Conservation (phyloP, 2,329 filamentous ascomycete species). For the Colletotrichum phormii region DNA sequence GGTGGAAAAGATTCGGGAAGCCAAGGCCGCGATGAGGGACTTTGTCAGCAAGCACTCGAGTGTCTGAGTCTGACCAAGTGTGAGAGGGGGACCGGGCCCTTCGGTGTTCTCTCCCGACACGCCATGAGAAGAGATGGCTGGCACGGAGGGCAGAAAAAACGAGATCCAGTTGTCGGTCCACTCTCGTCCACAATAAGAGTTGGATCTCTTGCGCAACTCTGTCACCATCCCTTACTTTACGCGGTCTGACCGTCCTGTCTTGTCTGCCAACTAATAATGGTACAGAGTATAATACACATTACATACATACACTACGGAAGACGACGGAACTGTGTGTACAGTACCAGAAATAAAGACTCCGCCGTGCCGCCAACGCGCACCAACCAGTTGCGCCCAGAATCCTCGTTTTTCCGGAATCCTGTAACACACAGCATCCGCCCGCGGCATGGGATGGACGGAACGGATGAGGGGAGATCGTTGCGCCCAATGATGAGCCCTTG, state of each 20-base stretch:
- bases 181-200: conserved; percentile 28
- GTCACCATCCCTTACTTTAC: not conserved
- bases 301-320: conserved; percentile 3
- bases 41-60: conserved; percentile 28
- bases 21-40: conserved; percentile 15
- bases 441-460: conserved; percentile 16
- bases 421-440: conserved; percentile 1
- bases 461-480: conserved; percentile 18
- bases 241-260: not conserved
- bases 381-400: conserved; percentile 9
- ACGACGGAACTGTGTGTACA: conserved; percentile 1
- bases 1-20: conserved; percentile 14
- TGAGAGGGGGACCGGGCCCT: conserved; percentile 8
- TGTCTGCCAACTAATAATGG: not conserved
- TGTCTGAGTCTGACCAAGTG: conserved; percentile 11
- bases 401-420: conserved; percentile 8
- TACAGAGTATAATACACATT: not conserved
- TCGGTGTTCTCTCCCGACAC: conserved; percentile 34
- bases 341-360: conserved; percentile 1
- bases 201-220: conserved; percentile 9
- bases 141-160: conserved; percentile 11
- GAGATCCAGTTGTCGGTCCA: conserved; percentile 27
- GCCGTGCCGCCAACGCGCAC: conserved; percentile 4
- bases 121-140: not conserved
- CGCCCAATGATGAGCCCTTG: conserved; percentile 1